Percentiles rank a stretch among this genome's conserved stretches.
Conservation (phyloP, 2,329 filamentous ascomycete species). For the Cercospora nicotianae region DNA sequence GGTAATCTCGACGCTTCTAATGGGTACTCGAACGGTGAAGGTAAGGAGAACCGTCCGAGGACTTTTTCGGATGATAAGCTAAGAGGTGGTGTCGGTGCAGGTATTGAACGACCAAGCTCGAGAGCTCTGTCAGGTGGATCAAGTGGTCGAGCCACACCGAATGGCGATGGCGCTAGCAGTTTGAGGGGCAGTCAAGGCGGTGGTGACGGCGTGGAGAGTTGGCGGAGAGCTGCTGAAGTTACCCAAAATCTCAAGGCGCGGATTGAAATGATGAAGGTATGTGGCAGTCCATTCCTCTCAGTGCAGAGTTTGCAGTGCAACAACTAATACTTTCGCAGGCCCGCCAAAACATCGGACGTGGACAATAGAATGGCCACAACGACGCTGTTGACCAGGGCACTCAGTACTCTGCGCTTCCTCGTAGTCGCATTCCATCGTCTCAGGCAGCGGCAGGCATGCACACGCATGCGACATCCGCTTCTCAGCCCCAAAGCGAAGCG, state of each 20-base stretch:
- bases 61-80: conserved; percentile 25
- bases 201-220: conserved; percentile 75
- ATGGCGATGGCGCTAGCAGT: conserved; percentile 11
- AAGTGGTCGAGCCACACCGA: conserved; percentile 51
- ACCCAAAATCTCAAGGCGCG: conserved; percentile 95
- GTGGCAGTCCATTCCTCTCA: neutral
- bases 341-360: conserved; percentile 32
- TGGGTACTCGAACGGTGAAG: conserved; percentile 36
- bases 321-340: conserved; percentile 21
- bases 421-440: neutral
- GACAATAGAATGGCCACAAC: conserved; percentile 20
- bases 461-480: neutral
- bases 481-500: neutral
- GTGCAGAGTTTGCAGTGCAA: neutral
- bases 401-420: neutral
- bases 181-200: conserved; percentile 13
- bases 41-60: conserved; percentile 48
- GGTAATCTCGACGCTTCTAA: conserved; percentile 8
- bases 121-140: conserved; percentile 30
- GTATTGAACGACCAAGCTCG: conserved; percentile 17
- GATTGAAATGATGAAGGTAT: conserved; percentile 96
- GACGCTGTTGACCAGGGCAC: neutral
- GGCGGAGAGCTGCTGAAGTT: conserved; percentile 95
- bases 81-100: conserved; percentile 25
- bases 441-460: neutral